Evolutionary conservation across 805 yeast genomes (phyloP).

Genomic region (Blastobotrys terrestris): DNA sequence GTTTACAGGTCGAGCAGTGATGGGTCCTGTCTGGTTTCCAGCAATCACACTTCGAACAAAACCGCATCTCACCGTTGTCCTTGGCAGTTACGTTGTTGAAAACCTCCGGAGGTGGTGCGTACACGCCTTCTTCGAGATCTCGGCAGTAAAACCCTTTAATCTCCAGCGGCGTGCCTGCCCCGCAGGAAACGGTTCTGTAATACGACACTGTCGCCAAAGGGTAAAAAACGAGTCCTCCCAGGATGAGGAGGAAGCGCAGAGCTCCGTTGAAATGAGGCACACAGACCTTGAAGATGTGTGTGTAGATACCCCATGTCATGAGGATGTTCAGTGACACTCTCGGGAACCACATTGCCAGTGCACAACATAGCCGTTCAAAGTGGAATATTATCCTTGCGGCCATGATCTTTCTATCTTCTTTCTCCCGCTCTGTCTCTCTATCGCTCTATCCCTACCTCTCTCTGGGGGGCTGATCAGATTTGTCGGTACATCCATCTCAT

Average conservation of each 20-base stretch:
- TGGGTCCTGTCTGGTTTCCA: slow-evolving; percentile 42
- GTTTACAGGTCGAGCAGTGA: slow-evolving; percentile 36
- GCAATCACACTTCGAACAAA: slow-evolving; percentile 35
- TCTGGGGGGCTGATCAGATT: no score
- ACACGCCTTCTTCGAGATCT: slow-evolving; percentile 24
- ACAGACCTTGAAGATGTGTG: slow-evolving; percentile 21
- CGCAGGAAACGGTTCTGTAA: slow-evolving; percentile 22
- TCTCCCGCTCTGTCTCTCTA: no score
- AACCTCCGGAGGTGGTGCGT: slow-evolving; percentile 25
- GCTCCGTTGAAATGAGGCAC: slow-evolving; percentile 9
- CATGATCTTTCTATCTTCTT: no score
- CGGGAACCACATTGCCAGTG: slow-evolving; percentile 27
- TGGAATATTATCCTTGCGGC: slow-evolving; percentile 9
- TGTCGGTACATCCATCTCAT: no score
- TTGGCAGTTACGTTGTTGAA: slow-evolving; percentile 32
- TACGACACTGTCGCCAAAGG: slow-evolving; percentile 23
- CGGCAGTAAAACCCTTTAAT: slow-evolving; percentile 11
- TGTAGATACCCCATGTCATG: slow-evolving; percentile 29
- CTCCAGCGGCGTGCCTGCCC: slow-evolving; percentile 33
- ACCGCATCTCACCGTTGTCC: slow-evolving; percentile 36
- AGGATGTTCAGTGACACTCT: slow-evolving; percentile 25
- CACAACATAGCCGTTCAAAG: slow-evolving; percentile 20
- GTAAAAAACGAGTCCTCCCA: slow-evolving; percentile 21
- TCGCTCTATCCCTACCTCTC: no score
- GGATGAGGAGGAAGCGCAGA: slow-evolving; percentile 8